Evolutionary conservation across 2,329 filamentous ascomycete genomes (phyloP), one percentile per base, ranked within the genome.

Genomic region (Colletotrichum trifolii): DNA sequence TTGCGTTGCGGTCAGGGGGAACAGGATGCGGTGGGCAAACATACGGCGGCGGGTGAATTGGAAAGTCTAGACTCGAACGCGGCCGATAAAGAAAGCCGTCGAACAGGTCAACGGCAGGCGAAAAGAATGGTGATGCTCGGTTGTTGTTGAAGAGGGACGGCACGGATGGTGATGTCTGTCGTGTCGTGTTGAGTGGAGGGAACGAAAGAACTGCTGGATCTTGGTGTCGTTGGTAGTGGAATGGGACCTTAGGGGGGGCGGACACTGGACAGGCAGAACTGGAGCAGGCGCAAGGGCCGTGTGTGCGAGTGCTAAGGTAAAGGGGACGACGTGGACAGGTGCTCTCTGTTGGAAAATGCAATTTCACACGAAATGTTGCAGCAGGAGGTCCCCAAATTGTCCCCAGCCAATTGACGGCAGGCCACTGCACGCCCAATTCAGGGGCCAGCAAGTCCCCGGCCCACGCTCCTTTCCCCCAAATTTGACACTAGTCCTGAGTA

Each of bases 331-430:
- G 25, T 25, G 25, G 25, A 25, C 54, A 48, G 68, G 54, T 65
- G 25, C 25, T 25, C 25, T 25, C 25, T 25, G 65, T 66, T 60
- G 58, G 71, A 71, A 75, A 75, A 73, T 74, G 75, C 71, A 77
- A 77, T 77, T 77, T 77, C 74, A 77, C 73, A 74, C 68, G 71
- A 77, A 75, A 74, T 76, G 73, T 75, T 76, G 71, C 74, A 70
- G 74, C 68, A 70, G 68, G 69, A 66, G 60, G 56, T 57, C 40
- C 60, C 66, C 59, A 64, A 65, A 42, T 25, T 17, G 45, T 40
- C 33, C 46, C 60, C 65, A 67, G 65, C 69, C 69, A 71, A 71
- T 71, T 67, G 63, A 48, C 52, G 50, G 62, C 55, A 50, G 46
- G 59, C 36, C 57, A 49, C 65, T 60, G 64, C 52, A 17, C 35